Evolutionary conservation across 2,329 filamentous ascomycete species (phyloP).

Genomic region (Exophiala aquamarina): DNA sequence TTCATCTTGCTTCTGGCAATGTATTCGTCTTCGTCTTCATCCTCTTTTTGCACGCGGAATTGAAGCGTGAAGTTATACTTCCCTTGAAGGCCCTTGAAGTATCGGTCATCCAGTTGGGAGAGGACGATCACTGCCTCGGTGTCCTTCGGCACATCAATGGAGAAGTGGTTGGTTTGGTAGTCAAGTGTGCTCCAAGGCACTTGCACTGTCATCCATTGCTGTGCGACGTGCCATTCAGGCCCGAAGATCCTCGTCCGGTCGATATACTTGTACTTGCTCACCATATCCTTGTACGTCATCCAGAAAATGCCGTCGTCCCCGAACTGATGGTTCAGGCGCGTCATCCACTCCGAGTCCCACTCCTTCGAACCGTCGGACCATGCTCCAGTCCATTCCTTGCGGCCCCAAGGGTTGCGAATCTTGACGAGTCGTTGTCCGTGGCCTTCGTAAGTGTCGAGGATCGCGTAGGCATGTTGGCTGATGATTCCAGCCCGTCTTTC

Average conservation of each 20-base stretch:
- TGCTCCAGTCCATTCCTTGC: slow-evolving; percentile 75
- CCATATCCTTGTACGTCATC: slow-evolving; percentile 60
- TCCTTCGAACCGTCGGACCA: slow-evolving; percentile 83
- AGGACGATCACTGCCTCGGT: slow-evolving; percentile 60
- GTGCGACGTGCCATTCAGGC: slow-evolving; percentile 60
- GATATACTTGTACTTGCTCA: slow-evolving; percentile 60
- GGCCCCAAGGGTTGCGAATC: slow-evolving; percentile 75
- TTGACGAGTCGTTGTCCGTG: slow-evolving; percentile 62
- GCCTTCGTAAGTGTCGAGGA: slow-evolving; percentile 60
- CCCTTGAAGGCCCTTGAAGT: slow-evolving; percentile 58
- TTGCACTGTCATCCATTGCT: slow-evolving; percentile 62
- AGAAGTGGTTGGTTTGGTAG: slow-evolving; percentile 62
- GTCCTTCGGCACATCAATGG: slow-evolving; percentile 52
- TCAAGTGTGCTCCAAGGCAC: slow-evolving; percentile 60
- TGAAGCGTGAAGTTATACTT: slow-evolving; percentile 60
- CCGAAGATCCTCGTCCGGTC: slow-evolving; percentile 63
- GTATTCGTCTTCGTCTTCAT: slow-evolving; percentile 59
- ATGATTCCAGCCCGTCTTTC: slow-evolving; percentile 45
- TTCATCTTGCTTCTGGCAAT: slow-evolving; percentile 57
- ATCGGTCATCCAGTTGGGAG: slow-evolving; percentile 60
- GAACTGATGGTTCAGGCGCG: slow-evolving; percentile 70
- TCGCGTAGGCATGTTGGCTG: slow-evolving; percentile 57
- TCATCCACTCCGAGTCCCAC: slow-evolving; percentile 79
- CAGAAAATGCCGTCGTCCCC: slow-evolving; percentile 72
- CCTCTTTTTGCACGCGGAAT: slow-evolving; percentile 54